Evolutionary conservation across 768 basidiomycete genomes (phyloP).

Genomic region (Pleurotus tuoliensis): DNA sequence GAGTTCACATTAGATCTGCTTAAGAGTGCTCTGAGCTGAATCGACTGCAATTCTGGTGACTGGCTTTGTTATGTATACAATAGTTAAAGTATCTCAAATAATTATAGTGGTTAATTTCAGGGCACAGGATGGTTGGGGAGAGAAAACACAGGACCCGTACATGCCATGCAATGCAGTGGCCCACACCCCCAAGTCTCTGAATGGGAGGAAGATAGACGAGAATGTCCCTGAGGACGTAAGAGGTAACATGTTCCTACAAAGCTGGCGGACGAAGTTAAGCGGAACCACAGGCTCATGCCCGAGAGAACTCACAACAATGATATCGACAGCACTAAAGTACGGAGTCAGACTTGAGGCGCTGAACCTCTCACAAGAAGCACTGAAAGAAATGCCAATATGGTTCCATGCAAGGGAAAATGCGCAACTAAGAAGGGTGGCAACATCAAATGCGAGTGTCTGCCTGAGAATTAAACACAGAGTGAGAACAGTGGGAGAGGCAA

Average conservation of each 20-base stretch:
- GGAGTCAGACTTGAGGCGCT: background rate
- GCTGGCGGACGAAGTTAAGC: background rate
- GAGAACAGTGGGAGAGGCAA: background rate
- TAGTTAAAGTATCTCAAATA: too few species aligned
- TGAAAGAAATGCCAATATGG: slow-evolving; percentile 1
- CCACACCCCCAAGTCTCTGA: background rate
- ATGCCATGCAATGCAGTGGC: too few species aligned
- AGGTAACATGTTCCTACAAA: background rate
- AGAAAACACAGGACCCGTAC: too few species aligned
- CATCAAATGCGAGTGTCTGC: background rate
- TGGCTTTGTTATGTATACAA: too few species aligned
- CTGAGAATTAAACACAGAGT: background rate
- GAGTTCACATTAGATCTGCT: too few species aligned
- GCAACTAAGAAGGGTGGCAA: background rate
- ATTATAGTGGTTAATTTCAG: too few species aligned
- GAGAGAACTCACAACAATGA: background rate
- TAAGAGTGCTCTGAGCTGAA: too few species aligned
- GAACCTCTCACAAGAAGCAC: background rate
- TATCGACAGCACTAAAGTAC: background rate
- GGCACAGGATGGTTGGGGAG: too few species aligned
- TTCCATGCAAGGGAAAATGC: background rate
- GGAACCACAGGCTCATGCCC: background rate
- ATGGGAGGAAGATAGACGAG: background rate
- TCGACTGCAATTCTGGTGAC: too few species aligned
- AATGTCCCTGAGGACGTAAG: background rate